A percentile compares a stretch with the other conserved stretches of the same genome.
These are phyloP conservation scores for Colletotrichum cordylinicola DNA, from an alignment of 2,329 filamentous ascomycete species.

Conservation along the genomic window DNA sequence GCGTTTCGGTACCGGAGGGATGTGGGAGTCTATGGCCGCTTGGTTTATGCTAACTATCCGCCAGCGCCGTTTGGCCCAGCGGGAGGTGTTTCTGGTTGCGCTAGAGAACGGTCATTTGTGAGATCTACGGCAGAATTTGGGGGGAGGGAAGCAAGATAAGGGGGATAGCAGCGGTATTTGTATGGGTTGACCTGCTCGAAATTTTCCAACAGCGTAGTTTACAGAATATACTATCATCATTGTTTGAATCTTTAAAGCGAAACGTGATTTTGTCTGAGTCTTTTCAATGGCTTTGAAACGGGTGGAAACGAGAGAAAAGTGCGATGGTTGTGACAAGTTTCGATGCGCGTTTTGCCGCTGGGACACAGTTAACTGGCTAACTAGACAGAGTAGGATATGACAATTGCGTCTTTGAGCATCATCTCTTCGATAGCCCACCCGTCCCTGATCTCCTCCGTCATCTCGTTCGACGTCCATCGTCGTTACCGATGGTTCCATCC, in stretches of 20 bases:
- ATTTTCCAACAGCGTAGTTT: background rate
- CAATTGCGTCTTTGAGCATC: background rate
- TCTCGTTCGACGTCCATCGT: background rate
- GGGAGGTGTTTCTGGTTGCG: background rate
- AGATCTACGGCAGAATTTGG: background rate
- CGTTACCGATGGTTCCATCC: background rate
- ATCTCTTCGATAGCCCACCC: background rate
- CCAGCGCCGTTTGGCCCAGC: background rate
- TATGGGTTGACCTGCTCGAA: background rate
- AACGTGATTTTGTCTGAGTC: background rate
- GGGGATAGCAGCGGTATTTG: background rate
- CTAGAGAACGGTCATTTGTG: background rate
- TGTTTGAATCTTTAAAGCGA: background rate
- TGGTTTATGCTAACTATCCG: background rate
- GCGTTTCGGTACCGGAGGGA: background rate
- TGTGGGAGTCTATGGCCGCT: background rate
- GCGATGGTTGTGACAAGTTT: background rate
- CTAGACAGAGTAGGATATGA: background rate
- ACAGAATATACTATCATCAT: background rate
- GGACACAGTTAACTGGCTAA: background rate
- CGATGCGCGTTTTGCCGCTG: background rate
- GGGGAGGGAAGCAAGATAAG: background rate
- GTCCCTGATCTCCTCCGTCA: background rate
- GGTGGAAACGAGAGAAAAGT: background rate
- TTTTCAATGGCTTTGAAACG: background rate